These are phyloP conservation scores for Diaporthe sp. DNA, from an alignment of 2,329 filamentous ascomycete species.

Conservation along the genomic window DNA sequence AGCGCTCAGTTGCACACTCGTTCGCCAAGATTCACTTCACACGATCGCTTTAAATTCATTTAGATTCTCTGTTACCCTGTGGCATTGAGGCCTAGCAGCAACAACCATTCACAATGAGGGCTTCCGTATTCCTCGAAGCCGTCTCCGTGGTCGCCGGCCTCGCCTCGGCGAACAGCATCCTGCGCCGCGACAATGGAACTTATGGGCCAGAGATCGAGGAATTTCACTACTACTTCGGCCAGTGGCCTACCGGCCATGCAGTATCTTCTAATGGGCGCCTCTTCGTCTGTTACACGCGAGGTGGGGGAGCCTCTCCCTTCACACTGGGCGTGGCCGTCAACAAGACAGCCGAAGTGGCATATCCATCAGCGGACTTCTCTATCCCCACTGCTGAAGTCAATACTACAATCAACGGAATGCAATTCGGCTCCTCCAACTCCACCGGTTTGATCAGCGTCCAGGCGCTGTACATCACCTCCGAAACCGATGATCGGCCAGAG, in stretches of 20 bases:
- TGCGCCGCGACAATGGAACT: slow-evolving; percentile 61
- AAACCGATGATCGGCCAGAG: slow-evolving; percentile 47
- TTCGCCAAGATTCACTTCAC: not conserved
- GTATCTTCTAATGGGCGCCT: slow-evolving; percentile 57
- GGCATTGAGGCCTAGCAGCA: not conserved
- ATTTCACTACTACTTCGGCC: slow-evolving; percentile 62
- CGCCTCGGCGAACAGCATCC: slow-evolving; percentile 5
- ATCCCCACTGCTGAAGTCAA: slow-evolving; percentile 56
- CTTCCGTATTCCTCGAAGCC: not conserved
- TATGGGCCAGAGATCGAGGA: slow-evolving; percentile 63
- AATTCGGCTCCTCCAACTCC: slow-evolving; percentile 59
- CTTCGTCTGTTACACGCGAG: slow-evolving; percentile 62
- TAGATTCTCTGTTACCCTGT: not conserved
- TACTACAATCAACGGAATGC: slow-evolving; percentile 55
- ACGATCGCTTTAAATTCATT: slow-evolving; percentile 18
- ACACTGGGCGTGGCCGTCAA: slow-evolving; percentile 63
- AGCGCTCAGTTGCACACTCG: not conserved
- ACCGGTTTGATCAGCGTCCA: slow-evolving; percentile 59
- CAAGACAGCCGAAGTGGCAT: slow-evolving; percentile 60
- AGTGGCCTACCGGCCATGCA: slow-evolving; percentile 62
- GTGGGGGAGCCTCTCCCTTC: slow-evolving; percentile 55
- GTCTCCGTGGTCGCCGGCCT: not conserved
- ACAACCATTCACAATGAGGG: not conserved
- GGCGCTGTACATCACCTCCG: slow-evolving; percentile 59
- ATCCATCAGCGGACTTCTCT: slow-evolving; percentile 43